Base-by-base conservation (phyloP, 768 basidiomycete genomes). In the Omphalotus guepiniiformis region DNA sequence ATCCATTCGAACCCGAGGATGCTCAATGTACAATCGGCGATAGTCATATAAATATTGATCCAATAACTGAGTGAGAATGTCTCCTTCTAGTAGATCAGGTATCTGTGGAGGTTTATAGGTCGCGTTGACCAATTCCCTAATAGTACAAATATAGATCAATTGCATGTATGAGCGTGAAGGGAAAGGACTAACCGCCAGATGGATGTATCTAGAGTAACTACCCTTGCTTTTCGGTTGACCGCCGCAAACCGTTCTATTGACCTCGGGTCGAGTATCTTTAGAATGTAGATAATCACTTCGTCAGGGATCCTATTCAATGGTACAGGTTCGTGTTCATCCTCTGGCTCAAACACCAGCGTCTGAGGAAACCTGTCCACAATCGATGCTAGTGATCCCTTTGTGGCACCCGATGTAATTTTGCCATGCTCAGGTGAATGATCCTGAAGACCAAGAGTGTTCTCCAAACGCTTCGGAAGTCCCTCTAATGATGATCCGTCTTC, bases 31-130 rank as follows among this genome's bases (percentile, higher is more conserved):
- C 7, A 88, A 66, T 16, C 82, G 82, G 30, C 93, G 78, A 66
- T 81, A 93, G 61, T 90, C 80, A 40, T 69, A 47, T 27, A 47
- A 28, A 19, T 47, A 47, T 39, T 47, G 46, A 21, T 47, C 16
- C 16, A 27, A 47, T 26, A 47, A 36, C 15, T 29, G 30, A 16
- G 38, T 36, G 12, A 47, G 37, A 19, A 27, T 47, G 22, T 38
- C 11, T 18, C 38, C 46, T n/a, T 67, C 60, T 21, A 77, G 68
- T n/a, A 70, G 60, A 27, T 76, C 70, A 2, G 76, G 56, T 39
- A 94, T 73, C 58, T 92, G 89, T 28, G 92, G 91, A 5, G 85
- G 80, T 51, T 73, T 80, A 61, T 93, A 93, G 2, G 81, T 79
- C 35, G 63, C 53, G 25, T 72, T 54, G 25, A 91, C 89, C 38